Evolutionary conservation across 768 basidiomycete genomes (phyloP).

Genomic region (Boletus eberwhitei): DNA sequence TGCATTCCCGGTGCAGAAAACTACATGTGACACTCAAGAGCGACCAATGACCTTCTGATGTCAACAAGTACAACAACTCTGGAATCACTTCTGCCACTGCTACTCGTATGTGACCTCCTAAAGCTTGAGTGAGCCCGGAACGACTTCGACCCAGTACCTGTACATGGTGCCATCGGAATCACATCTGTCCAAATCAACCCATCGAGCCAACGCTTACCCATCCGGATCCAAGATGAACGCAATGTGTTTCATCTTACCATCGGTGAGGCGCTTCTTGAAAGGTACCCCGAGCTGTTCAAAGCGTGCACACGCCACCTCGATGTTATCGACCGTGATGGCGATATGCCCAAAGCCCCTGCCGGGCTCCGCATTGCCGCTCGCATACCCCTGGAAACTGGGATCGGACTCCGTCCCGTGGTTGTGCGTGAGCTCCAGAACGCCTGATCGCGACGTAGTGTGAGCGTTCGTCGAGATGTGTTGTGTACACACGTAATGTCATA

Average conservation of each 20-base stretch:
- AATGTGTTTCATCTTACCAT: slow-evolving; percentile 83
- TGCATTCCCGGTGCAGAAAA: too few species aligned
- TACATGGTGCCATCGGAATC: not conserved
- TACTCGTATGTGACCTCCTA: slow-evolving; percentile 6
- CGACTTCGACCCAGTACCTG: slow-evolving; percentile 62
- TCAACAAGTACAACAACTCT: not conserved
- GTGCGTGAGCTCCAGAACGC: slow-evolving; percentile 80
- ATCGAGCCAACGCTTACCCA: slow-evolving; percentile 45
- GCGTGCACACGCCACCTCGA: slow-evolving; percentile 78
- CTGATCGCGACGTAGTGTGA: slow-evolving; percentile 32
- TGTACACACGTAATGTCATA: slow-evolving; percentile 13
- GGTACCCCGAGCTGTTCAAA: slow-evolving; percentile 76
- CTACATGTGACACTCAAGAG: too few species aligned
- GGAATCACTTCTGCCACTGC: not conserved
- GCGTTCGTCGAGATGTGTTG: not conserved
- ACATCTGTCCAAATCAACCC: not conserved
- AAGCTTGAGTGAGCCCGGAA: slow-evolving; percentile 34
- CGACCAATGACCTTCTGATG: not conserved
- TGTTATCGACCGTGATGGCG: slow-evolving; percentile 77
- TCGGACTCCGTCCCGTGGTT: slow-evolving; percentile 91
- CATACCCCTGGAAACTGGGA: slow-evolving; percentile 74
- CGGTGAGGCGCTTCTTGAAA: slow-evolving; percentile 85
- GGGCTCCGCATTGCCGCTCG: slow-evolving; percentile 82
- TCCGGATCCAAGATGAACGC: slow-evolving; percentile 87
- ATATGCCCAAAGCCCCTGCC: slow-evolving; percentile 84